Base-by-base conservation (phyloP, 306 rosid genomes). In the Trifolium dubium region DNA sequence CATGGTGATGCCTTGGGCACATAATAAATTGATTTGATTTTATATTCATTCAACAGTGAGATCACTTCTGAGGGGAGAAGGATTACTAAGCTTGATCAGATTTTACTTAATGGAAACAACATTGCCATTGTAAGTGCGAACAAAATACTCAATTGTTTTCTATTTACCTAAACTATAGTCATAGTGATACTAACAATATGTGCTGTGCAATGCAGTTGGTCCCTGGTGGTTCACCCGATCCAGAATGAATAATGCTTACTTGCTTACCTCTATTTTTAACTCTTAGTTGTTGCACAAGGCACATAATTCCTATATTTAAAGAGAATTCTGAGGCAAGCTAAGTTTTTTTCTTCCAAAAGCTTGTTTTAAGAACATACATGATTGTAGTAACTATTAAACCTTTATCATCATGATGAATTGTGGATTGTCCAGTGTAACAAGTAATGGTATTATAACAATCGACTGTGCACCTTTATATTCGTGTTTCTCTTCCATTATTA, bases 51-150 rank as follows among this genome's bases (percentile, higher is more conserved):
- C 56, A 18, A 56, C 87, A 91, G 99, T 78, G 97, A 94, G 81
- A 92, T 92, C 75, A 94, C 99, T 51, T 80, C 96, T 19, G 97
- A 94, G 83, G 99, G 99, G 85, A 92, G 95, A 79, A 85, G 97
- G 80, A 92, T 94, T 82, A 94, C 99, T 66, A 94, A 94, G 85
- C 92, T 94, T 71, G 99, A 94, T 69, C 99, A 94, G 88, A 94
- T 94, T 79, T 83, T 94, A 77, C 95, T 94, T 55, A 92, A 92
- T 19, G 97, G 98, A 75, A 94, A 94, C 96, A 92, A 94, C 84
- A 94, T 92, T 87, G 97, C 99, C n/a, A 92, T 94, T 86, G 99
- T 94, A 86, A 94, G 97, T 88, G 17, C 34, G 23, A 23, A 23
- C 23, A 51, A 29, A 79, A 89, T 92, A 77, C 50, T 51, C 58